phyloP scores from a whole-genome alignment of 1,139 yeast genomes.

The Yamadazyma dushanensis region DNA sequence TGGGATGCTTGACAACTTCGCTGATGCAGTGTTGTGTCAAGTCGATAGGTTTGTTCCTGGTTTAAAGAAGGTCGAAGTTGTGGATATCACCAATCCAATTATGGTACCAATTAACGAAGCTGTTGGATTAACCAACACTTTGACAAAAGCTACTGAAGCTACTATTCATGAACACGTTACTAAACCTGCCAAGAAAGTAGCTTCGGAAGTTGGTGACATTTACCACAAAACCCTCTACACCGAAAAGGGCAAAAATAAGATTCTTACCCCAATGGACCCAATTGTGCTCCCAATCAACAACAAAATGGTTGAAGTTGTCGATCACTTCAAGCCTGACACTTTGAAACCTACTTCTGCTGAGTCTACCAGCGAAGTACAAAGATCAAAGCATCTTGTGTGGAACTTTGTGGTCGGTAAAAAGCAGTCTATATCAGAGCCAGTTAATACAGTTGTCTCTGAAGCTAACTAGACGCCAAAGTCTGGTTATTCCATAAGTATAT shows the following conservation, averaged over 20 bases:
- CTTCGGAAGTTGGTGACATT: conserved; percentile 39
- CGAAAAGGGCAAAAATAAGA: conserved; percentile 58
- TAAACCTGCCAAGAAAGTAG: conserved; percentile 42
- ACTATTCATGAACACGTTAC: conserved; percentile 23
- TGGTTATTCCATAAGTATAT: neutral
- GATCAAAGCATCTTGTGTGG: conserved; percentile 43
- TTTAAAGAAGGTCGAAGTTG: conserved; percentile 37
- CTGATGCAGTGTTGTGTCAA: conserved; percentile 32
- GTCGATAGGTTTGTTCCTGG: conserved; percentile 38
- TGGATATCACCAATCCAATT: conserved; percentile 43
- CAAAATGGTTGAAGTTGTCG: conserved; percentile 46
- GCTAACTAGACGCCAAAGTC: conserved; percentile 1
- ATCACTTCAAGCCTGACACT: conserved; percentile 39
- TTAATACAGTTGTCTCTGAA: conserved; percentile 4
- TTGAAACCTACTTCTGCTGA: conserved; percentile 42
- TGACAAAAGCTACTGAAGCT: conserved; percentile 18
- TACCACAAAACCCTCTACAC: conserved; percentile 45
- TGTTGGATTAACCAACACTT: conserved; percentile 4
- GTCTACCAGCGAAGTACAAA: conserved; percentile 52
- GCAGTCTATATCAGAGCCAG: conserved; percentile 1
- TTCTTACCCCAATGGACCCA: conserved; percentile 65
- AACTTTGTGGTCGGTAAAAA: conserved; percentile 30
- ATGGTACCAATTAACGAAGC: conserved; percentile 34
- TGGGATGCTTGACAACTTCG: conserved; percentile 28
- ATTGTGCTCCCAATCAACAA: conserved; percentile 60